Base-by-base conservation (phyloP, 2,329 filamentous ascomycete species). In the Geosmithia morbida region DNA sequence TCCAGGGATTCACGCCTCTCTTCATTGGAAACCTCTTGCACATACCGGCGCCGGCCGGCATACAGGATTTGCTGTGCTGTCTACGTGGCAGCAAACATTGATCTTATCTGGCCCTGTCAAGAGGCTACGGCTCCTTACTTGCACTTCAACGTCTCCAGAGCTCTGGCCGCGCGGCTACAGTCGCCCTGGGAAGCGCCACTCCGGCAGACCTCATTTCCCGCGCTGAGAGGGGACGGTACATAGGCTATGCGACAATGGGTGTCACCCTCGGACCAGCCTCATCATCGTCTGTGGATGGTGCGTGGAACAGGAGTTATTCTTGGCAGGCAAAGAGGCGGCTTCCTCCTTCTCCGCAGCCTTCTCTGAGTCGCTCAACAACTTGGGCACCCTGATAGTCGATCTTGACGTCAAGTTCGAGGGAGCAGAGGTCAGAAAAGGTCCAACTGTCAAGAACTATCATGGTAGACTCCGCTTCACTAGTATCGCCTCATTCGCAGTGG, bases 151-250 rank as follows among this genome's bases (percentile, higher is more conserved):
- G 70, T 53, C 55, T 81, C 2, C 78, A 82, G 54, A 75, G 71
- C 5, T 68, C 72, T 0, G 77, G 80, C 0, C 77, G 71, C 41
- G 75, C 71, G 48, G 74, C 73, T 2, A 82, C 78, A 0, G 66
- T 83, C 4, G 73, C 80, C 0, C 64, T 86, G 2, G 66, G 64
- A 26, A 62, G 61, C 26, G 81, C 74, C 0, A 72, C 85, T 0
- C 70, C 85, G 1, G 76, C 77, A 0, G 83, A 87, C 55, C 66
- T 83, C 7, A 67, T 75, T 10, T 81, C 78, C 0, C 72, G 73
- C 2, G 71, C 72, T 1, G 81, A 86, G 56, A 65, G 82, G 49
- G 79, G 79, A 2, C 64, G 69, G 39, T 79, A 78, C 52, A 69
- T 83, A 46, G 77, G 70, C 41, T 69, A 70, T 53, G 74, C 68